A percentile compares a stretch with the other conserved stretches of the same genome.
Conservation (phyloP, 495 filamentous ascomycete species). For the Neurospora sp. region DNA sequence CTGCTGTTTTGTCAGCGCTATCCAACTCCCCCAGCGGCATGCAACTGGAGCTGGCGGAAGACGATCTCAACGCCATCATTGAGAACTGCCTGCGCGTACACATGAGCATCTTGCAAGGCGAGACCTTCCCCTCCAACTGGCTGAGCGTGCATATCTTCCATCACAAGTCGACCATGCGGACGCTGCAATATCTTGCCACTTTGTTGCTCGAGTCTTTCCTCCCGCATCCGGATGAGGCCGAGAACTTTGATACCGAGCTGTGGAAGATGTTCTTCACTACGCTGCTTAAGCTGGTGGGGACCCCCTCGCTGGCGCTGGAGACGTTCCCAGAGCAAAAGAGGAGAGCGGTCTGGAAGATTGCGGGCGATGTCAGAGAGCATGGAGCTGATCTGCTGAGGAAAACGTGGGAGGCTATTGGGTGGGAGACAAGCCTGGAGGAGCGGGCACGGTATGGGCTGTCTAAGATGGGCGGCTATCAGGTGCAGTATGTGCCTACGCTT, state of each 20-base stretch:
- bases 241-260: conserved; percentile 81
- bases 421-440: conserved; percentile 80
- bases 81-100: conserved; percentile 70
- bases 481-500: conserved; percentile 90
- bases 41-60: conserved; percentile 58
- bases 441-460: conserved; percentile 59
- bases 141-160: conserved; percentile 91
- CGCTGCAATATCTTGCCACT: conserved; percentile 71
- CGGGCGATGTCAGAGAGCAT: conserved; percentile 87
- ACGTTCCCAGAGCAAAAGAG: conserved; percentile 97
- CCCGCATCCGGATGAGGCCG: conserved; percentile 83
- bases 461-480: conserved; percentile 91
- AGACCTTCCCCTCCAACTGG: conserved; percentile 85
- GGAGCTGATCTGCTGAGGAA: conserved; percentile 74
- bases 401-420: conserved; percentile 94
- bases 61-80: conserved; percentile 66
- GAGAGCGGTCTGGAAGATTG: conserved; percentile 96
- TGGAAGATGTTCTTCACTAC: conserved; percentile 92
- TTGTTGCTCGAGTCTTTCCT: conserved; percentile 70
- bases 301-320: conserved; percentile 79
- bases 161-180: conserved; percentile 81
- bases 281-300: conserved; percentile 79
- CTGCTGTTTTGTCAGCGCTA: conserved; percentile 74
- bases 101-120: conserved; percentile 78
- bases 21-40: conserved; percentile 59